Percentiles rank a stretch among this genome's conserved stretches.
These are phyloP conservation scores for Westerdykella ornata DNA, from an alignment of 2,329 filamentous ascomycete species.

Conservation along the genomic window DNA sequence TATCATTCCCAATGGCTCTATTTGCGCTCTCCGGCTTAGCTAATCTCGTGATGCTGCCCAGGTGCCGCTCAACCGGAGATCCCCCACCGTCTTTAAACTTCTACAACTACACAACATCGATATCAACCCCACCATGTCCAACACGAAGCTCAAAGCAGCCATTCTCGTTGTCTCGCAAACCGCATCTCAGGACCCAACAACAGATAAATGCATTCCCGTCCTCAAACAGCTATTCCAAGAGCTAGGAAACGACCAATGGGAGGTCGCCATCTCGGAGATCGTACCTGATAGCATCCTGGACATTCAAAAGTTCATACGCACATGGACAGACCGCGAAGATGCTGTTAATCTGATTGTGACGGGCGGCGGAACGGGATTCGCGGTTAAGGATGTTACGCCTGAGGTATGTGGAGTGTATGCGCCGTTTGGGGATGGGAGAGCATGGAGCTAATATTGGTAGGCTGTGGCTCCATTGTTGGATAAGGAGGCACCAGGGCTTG, in stretches of 20 bases:
- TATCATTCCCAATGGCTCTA: not conserved
- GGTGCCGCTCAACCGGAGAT: too few species aligned
- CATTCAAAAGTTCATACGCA: constrained; percentile 66
- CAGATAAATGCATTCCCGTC: constrained; percentile 64
- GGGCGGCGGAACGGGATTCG: constrained; percentile 90
- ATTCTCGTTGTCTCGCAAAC: constrained; percentile 90
- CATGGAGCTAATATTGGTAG: constrained; percentile 39
- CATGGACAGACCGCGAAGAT: constrained; percentile 62
- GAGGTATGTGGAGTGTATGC: constrained; percentile 53
- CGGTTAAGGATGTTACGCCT: constrained; percentile 75
- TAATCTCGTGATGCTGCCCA: too few species aligned
- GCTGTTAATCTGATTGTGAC: constrained; percentile 71
- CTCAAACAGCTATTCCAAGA: constrained; percentile 63
- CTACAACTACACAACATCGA: not conserved
- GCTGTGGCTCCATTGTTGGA: constrained; percentile 74
- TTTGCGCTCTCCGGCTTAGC: too few species aligned
- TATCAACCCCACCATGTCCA: constrained; percentile 21
- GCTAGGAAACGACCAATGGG: constrained; percentile 66
- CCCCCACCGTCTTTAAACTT: too few species aligned
- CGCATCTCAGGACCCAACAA: constrained; percentile 68
- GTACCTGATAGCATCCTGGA: constrained; percentile 67
- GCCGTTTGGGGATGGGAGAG: not conserved
- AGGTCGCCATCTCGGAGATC: constrained; percentile 61
- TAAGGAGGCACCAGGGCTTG: constrained; percentile 78
- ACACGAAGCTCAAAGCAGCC: constrained; percentile 57